Percentiles rank a stretch among this genome's conserved stretches.
Conservation (phyloP, 2,329 filamentous ascomycete genomes). For the Hymenoscyphus fraxineus region DNA sequence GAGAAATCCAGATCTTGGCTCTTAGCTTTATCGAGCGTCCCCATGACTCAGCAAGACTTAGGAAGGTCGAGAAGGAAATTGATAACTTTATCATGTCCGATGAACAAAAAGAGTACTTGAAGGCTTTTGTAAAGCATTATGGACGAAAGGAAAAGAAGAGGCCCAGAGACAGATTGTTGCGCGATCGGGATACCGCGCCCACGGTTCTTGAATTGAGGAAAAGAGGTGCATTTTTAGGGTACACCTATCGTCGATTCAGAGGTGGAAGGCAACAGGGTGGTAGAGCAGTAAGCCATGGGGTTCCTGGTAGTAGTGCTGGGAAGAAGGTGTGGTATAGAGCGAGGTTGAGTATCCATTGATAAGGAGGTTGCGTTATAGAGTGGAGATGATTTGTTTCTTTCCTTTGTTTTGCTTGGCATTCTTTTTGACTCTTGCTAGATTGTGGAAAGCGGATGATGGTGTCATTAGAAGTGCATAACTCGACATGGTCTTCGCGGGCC, state of each 20-base stretch:
- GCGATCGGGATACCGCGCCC: slow-evolving; percentile 64
- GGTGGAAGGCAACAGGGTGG: slow-evolving; percentile 14
- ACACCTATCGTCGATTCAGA: slow-evolving; percentile 67
- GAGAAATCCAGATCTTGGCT: slow-evolving; percentile 34
- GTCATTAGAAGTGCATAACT: slow-evolving; percentile 26
- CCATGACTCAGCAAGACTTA: slow-evolving; percentile 30
- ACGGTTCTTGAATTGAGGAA: slow-evolving; percentile 78
- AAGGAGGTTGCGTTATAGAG: not conserved
- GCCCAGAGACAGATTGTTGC: slow-evolving; percentile 77
- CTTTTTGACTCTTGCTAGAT: too few relatives aligned
- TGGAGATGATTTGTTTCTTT: not conserved
- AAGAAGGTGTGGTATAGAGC: slow-evolving; percentile 32
- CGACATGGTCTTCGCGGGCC: slow-evolving; percentile 9
- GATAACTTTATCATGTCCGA: slow-evolving; percentile 32
- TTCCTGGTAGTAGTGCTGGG: slow-evolving; percentile 9
- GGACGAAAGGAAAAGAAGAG: slow-evolving; percentile 65
- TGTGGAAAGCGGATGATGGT: not conserved
- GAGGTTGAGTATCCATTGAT: slow-evolving; percentile 32
- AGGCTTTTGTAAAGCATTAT: slow-evolving; percentile 34
- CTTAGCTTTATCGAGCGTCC: slow-evolving; percentile 32
- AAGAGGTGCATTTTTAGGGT: slow-evolving; percentile 80
- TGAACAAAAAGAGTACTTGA: slow-evolving; percentile 36
- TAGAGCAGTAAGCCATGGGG: slow-evolving; percentile 8
- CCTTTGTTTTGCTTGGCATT: not conserved
- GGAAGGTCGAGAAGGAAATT: slow-evolving; percentile 34